Conservation (phyloP, 768 basidiomycete genomes). For the Xerocomus brunneocitrinus region DNA sequence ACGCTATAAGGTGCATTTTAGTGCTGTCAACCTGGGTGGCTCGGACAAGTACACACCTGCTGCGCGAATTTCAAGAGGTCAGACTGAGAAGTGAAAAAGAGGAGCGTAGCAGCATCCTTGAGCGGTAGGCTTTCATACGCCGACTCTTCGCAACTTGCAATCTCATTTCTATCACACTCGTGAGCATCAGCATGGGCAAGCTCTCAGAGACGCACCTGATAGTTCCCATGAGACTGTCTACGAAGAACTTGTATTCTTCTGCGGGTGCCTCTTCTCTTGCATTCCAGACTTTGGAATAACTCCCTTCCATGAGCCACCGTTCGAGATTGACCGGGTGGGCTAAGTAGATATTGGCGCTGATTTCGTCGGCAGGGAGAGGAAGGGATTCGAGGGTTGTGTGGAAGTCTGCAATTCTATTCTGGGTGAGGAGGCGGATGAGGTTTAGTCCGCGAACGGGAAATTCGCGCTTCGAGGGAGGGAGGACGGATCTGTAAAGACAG, state of each 20-base stretch:
- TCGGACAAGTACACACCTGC: conserved; percentile 45
- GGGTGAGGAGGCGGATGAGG: conserved; percentile 90
- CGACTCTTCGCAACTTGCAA: conserved; percentile 92
- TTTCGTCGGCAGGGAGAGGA: conserved; percentile 61
- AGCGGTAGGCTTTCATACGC: conserved; percentile 91
- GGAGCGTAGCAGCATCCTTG: conserved; percentile 81
- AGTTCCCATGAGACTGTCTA: conserved; percentile 90
- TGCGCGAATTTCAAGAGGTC: conserved; percentile 83
- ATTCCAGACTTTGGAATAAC: conserved; percentile 96
- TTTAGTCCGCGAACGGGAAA: conserved; percentile 88
- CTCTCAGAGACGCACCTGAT: conserved; percentile 57
- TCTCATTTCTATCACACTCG: conserved; percentile 69
- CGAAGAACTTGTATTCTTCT: conserved; percentile 92
- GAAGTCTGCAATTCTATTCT: conserved; percentile 96
- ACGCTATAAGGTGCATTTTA: conserved; percentile 44
- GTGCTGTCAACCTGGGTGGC: not conserved
- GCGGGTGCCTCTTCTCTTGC: conserved; percentile 89
- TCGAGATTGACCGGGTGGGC: conserved; percentile 89
- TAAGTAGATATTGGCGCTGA: conserved; percentile 67
- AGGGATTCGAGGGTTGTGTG: conserved; percentile 94
- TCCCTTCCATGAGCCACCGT: conserved; percentile 97
- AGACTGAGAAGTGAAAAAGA: conserved; percentile 84
- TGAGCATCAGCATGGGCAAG: conserved; percentile 2
- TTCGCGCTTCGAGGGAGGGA: conserved; percentile 83
- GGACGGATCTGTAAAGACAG: conserved; percentile 45